These are phyloP conservation scores for Cladosporium sp. DNA, from an alignment of 2,329 filamentous ascomycete species.

Conservation along the genomic window DNA sequence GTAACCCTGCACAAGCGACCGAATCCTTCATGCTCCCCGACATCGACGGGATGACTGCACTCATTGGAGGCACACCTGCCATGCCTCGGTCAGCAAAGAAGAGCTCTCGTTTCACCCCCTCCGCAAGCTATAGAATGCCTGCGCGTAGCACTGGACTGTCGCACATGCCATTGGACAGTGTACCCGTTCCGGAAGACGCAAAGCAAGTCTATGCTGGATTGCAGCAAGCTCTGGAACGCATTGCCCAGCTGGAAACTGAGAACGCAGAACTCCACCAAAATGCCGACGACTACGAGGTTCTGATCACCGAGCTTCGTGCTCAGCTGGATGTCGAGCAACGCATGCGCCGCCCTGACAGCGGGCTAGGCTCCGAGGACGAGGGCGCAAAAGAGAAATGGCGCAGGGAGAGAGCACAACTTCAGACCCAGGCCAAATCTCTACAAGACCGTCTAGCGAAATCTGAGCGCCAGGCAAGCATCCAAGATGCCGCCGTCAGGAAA, in stretches of 20 bases:
- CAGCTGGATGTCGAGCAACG: slow-evolving; percentile 41
- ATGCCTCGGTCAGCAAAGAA: slow-evolving; percentile 39
- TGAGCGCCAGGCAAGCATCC: slow-evolving; percentile 57
- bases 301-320: slow-evolving; percentile 49
- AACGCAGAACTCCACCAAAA: slow-evolving; percentile 51
- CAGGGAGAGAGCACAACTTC: slow-evolving; percentile 54
- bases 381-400: slow-evolving; percentile 35
- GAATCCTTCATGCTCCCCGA: slow-evolving; percentile 57
- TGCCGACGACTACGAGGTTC: slow-evolving; percentile 55
- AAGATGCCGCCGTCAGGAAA: slow-evolving; percentile 59
- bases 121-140: slow-evolving; percentile 33
- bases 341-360: slow-evolving; percentile 42
- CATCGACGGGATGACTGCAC: slow-evolving; percentile 56
- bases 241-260: slow-evolving; percentile 52
- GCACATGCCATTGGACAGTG: slow-evolving; percentile 48
- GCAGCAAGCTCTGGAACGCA: slow-evolving; percentile 53
- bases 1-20: not conserved
- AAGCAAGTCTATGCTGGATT: slow-evolving; percentile 59
- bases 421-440: slow-evolving; percentile 56
- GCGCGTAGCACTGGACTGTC: slow-evolving; percentile 28
- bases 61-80: slow-evolving; percentile 55
- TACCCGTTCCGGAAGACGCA: slow-evolving; percentile 57
- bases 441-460: slow-evolving; percentile 59
- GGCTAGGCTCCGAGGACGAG: slow-evolving; percentile 44
- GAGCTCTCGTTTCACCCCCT: slow-evolving; percentile 47